Base-by-base conservation (phyloP, 1,139 yeast species). In the Waltiozyma sp. region DNA sequence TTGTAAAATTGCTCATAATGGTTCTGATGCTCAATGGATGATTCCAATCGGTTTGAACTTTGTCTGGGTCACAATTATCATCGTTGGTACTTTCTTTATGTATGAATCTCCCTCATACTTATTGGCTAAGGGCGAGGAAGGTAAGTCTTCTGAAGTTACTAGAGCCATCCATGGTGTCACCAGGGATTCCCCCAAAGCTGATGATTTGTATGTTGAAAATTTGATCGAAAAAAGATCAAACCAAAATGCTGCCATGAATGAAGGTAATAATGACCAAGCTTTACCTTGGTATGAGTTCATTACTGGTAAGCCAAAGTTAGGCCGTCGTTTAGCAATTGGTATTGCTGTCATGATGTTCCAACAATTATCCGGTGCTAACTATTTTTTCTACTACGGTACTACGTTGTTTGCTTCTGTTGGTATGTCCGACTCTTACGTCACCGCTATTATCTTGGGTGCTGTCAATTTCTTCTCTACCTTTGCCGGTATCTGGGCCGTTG, bases 391-490 rank as follows among this genome's bases (percentile, higher is more conserved):
- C 58, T 74, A 65, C 49, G 78, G 80, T 46, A 73, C 80, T n/a
- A 61, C 74, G 15, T 66, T 75, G 54, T 75, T 75, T 62, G 57
- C 66, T 47, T 59, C 62, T 43, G 70, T 75, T 35, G 80, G 80
- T 45, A 60, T 75, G 42, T 47, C 57, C 2, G 68, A 69, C 45
- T 54, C 69, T 10, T 65, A 60, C 43, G 41, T 51, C 4, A 61
- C 91, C 19, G 75, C 93, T 11, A 80, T 86, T 47, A 69, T 84
- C 47, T 68, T 85, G 46, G 88, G 89, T 59, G 67, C 74, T 44
- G 87, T 85, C 48, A 84, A 85, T 65, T 81, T 85, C 60, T 72
- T 69, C 21, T 75, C 89, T n/a, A 83, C 94, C 2, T 77, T 83
- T 59, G 70, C 69, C 28, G 86, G 87, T 46, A 69, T 83, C 46